Evolutionary conservation across 768 basidiomycete species (phyloP).

Genomic region (Boletus sensibilis): DNA sequence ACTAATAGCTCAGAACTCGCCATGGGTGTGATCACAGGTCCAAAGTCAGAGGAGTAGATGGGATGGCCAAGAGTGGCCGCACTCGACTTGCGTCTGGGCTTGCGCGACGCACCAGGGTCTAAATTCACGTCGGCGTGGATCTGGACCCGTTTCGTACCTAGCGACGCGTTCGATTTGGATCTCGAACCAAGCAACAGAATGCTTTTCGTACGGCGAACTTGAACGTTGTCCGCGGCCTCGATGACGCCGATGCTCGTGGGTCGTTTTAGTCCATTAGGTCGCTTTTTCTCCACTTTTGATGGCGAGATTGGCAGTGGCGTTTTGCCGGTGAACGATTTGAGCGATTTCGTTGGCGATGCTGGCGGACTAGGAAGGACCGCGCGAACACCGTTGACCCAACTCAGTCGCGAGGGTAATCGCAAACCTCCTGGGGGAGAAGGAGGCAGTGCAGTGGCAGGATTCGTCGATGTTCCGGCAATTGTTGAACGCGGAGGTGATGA

Average conservation of each 20-base stretch:
- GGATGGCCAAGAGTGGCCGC: constrained; percentile 12
- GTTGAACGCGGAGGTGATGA: constrained; percentile 11
- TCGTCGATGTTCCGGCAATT: background rate
- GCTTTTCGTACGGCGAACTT: constrained; percentile 32
- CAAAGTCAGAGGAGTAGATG: background rate
- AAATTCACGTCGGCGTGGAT: constrained; percentile 25
- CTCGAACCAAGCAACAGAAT: constrained; percentile 31
- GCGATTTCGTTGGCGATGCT: constrained; percentile 25
- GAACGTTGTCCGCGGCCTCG: constrained; percentile 27
- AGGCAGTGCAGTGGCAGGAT: constrained; percentile 16
- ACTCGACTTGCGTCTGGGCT: constrained; percentile 30
- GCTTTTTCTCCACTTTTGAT: constrained; percentile 7
- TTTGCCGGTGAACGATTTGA: constrained; percentile 11
- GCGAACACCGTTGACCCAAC: constrained; percentile 28
- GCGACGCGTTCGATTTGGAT: constrained; percentile 23
- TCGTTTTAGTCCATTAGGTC: constrained; percentile 15
- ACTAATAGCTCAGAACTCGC: constrained; percentile 21
- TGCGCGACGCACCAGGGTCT: constrained; percentile 12
- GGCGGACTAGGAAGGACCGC: constrained; percentile 32
- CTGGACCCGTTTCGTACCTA: constrained; percentile 29
- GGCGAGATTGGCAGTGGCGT: background rate
- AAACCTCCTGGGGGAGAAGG: constrained; percentile 31
- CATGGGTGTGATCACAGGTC: background rate
- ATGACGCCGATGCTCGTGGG: constrained; percentile 32
- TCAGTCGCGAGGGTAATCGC: constrained; percentile 33